Percentiles rank a stretch among this genome's conserved stretches.
These are phyloP conservation scores for Colletotrichum acutatum DNA, from an alignment of 2,329 filamentous ascomycete species.

Conservation along the genomic window DNA sequence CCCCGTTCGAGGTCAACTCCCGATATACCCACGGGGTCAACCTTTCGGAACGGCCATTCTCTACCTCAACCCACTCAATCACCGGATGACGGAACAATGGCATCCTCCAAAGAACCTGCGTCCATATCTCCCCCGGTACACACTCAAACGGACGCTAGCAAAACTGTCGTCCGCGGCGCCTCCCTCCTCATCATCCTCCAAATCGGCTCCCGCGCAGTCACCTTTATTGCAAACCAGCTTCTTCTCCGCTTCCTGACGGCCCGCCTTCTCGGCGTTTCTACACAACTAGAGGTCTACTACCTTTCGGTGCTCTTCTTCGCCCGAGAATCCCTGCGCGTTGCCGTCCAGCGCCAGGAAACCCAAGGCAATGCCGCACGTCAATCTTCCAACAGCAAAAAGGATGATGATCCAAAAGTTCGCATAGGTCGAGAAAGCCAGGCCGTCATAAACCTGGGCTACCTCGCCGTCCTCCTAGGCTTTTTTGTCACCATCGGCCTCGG, in stretches of 20 bases:
- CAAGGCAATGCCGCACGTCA: constrained; percentile 15
- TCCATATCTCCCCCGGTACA: not conserved
- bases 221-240: constrained; percentile 91
- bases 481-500: constrained; percentile 73
- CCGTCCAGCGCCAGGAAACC: constrained; percentile 78
- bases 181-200: constrained; percentile 90
- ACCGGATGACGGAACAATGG: not conserved
- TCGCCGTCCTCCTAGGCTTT: constrained; percentile 77
- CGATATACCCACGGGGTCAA: not conserved
- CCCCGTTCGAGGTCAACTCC: not conserved
- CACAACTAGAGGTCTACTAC: constrained; percentile 93
- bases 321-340: constrained; percentile 89
- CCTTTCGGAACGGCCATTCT: not conserved
- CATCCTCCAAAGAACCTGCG: not conserved
- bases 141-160: constrained; percentile 18
- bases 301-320: constrained; percentile 95
- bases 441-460: constrained; percentile 88
- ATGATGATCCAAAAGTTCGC: constrained; percentile 40
- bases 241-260: constrained; percentile 90
- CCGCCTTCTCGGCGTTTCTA: constrained; percentile 82
- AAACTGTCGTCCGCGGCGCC: constrained; percentile 72
- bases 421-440: constrained; percentile 69
- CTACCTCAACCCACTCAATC: not conserved
- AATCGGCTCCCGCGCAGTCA: constrained; percentile 85
- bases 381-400: constrained; percentile 39